Percentiles rank a stretch among this genome's conserved stretches.
phyloP scores from a whole-genome alignment of 441 rosid genomes.

The Pelargonium cotyledonis region DNA sequence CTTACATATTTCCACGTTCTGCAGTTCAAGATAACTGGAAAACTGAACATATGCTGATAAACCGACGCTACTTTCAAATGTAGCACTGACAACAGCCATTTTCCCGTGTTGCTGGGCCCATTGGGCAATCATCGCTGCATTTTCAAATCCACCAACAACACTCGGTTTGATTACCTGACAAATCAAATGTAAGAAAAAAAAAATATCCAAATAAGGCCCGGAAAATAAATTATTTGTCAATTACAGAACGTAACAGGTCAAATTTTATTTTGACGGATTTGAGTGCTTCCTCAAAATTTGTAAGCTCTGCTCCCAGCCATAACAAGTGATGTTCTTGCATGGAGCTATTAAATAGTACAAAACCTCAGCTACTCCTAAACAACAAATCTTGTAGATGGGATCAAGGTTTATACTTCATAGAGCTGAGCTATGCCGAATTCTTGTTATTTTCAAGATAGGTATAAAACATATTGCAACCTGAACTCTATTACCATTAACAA shows the following conservation, averaged over 20 bases:
- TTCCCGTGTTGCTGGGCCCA: constrained; percentile 89
- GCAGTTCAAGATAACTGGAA: constrained; percentile 64
- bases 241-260: not conserved
- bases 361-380: not conserved
- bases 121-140: constrained; percentile 60
- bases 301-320: too few relatives aligned
- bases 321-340: too few relatives aligned
- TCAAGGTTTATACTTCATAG: too few relatives aligned
- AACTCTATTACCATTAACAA: too few relatives aligned
- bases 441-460: too few relatives aligned
- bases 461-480: too few relatives aligned
- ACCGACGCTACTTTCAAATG: constrained; percentile 81
- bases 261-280: too few relatives aligned
- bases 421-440: too few relatives aligned
- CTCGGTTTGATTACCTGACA: constrained; percentile 86
- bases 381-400: not conserved
- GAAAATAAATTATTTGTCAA: not conserved
- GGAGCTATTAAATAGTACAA: too few relatives aligned
- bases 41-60: constrained; percentile 67
- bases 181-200: constrained; percentile 13
- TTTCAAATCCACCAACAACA: constrained; percentile 91
- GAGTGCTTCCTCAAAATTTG: too few relatives aligned
- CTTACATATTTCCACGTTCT: constrained; percentile 38
- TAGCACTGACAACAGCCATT: constrained; percentile 85
- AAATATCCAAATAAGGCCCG: constrained; percentile 12